phyloP scores from a whole-genome alignment of 2,329 filamentous ascomycete species.

The Aschersonia sp. region DNA sequence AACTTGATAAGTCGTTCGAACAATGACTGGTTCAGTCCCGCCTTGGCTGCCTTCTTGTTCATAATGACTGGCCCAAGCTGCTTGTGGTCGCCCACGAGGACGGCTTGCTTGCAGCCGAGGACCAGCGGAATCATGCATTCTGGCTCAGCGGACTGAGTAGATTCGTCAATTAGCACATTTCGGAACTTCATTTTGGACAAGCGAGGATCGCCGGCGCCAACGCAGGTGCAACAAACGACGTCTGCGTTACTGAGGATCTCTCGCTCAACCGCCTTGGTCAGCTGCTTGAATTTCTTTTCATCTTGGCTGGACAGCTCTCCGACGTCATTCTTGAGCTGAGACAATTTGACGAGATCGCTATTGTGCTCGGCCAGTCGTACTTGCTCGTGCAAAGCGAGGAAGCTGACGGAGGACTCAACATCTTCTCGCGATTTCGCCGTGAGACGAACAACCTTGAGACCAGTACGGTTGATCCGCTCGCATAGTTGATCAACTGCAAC shows the following conservation, averaged over 20 bases:
- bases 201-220: constrained; percentile 89
- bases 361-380: constrained; percentile 97
- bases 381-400: constrained; percentile 89
- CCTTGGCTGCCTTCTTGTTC: constrained; percentile 99
- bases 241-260: constrained; percentile 93
- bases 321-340: constrained; percentile 80
- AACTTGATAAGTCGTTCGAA: constrained; percentile 93
- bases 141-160: constrained; percentile 92
- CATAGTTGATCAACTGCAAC: constrained; percentile 97
- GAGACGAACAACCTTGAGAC: constrained; percentile 88
- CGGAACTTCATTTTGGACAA: constrained; percentile 96
- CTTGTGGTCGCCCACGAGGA: constrained; percentile 96
- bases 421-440: constrained; percentile 99
- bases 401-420: constrained; percentile 95
- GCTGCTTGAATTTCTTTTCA: constrained; percentile 95
- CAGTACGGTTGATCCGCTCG: constrained; percentile 88
- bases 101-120: constrained; percentile 93
- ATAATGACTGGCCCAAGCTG: constrained; percentile 97
- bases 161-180: constrained; percentile 95
- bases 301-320: constrained; percentile 90
- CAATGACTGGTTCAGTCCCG: constrained; percentile 92
- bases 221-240: constrained; percentile 97
- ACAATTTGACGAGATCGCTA: constrained; percentile 79
- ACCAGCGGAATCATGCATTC: constrained; percentile 98
- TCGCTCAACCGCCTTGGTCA: constrained; percentile 84